Evolutionary conservation across 2,329 filamentous ascomycete species (phyloP), one percentile per base, ranked within the genome.

Genomic region (Cercospora zeina): DNA sequence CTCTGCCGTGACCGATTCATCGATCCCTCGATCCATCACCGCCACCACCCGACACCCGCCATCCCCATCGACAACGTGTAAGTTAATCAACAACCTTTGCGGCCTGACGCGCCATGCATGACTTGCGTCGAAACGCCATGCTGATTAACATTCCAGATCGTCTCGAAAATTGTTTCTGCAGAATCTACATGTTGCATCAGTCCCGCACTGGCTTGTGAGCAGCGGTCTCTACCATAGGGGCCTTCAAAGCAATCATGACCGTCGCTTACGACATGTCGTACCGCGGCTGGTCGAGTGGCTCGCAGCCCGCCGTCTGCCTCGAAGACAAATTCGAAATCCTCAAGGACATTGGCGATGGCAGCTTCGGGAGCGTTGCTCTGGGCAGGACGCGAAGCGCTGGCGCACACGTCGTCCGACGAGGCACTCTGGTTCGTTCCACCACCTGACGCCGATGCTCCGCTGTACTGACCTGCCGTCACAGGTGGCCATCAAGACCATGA

Each of bases 401-500:
- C 74, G 88, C 93, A 70, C 90, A 87, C 75, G 86, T 96, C 67
- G 93, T 93, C 72, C 89, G 92, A 69, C 85, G 93, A 76, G 93
- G 93, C 70, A 96, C 93, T 62, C 86, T 97, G 82, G 93, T 97
- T 87, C 83, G 61, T 62, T 30, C 21, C 49, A 33, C 58, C 36
- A 21, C 27, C 47, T 37, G 49, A 37, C 21, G 30, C 34, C 55
- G 36, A 54, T 49, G 16, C 24, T 19, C 11, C 16, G 6, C 2
- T 50, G 42, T 37, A 10, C 30, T 63, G 58, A 63, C 58, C 64
- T 31, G 61, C 68, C 24, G 11, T 70, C 70, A 36, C 37, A 97
- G 95, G 90, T 99, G 72, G 95, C 95, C 47, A 97, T 99, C 80
- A 99, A 99, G 80, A 97, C 95, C 5, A 99, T 99, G 95, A 99